Evolutionary conservation across 495 filamentous ascomycete genomes (phyloP).

Genomic region (Niebla homalea): DNA sequence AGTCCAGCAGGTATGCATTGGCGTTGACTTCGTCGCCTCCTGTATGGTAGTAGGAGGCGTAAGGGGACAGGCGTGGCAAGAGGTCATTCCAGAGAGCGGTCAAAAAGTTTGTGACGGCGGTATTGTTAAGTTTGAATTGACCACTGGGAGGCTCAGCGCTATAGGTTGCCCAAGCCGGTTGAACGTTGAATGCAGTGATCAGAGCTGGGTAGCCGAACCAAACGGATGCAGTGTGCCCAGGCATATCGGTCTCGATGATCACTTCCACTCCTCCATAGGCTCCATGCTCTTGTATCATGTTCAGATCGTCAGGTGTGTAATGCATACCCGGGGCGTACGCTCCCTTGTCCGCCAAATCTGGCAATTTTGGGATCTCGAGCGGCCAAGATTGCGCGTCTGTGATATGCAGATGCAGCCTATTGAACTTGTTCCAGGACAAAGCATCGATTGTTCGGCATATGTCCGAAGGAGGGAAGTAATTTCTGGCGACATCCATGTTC

Average conservation of each 20-base stretch:
- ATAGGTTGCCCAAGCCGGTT: constrained; percentile 52
- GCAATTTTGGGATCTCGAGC: constrained; percentile 58
- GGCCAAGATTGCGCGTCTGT: constrained; percentile 82
- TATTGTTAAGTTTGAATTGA: constrained; percentile 56
- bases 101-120: constrained; percentile 52
- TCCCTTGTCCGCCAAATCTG: constrained; percentile 53
- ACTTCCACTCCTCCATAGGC: constrained; percentile 55
- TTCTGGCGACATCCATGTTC: constrained; percentile 57
- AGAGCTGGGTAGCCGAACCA: constrained; percentile 54
- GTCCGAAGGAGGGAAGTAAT: constrained; percentile 47
- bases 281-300: constrained; percentile 53
- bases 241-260: constrained; percentile 68
- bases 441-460: constrained; percentile 61
- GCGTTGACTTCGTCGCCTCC: constrained; percentile 73
- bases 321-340: constrained; percentile 46
- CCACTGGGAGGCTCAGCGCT: constrained; percentile 67
- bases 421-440: constrained; percentile 63
- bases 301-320: constrained; percentile 50
- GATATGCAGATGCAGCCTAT: constrained; percentile 62
- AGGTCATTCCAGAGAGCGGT: constrained; percentile 56
- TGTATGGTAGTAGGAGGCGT: constrained; percentile 63
- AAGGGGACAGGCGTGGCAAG: constrained; percentile 53
- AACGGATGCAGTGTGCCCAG: constrained; percentile 60
- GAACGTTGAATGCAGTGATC: constrained; percentile 54
- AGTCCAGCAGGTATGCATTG: constrained; percentile 60